Percentiles rank a stretch among this genome's conserved stretches.
phyloP scores from a whole-genome alignment of 1,284 basidiomycete genomes.

The Malassezia pachydermatis region DNA sequence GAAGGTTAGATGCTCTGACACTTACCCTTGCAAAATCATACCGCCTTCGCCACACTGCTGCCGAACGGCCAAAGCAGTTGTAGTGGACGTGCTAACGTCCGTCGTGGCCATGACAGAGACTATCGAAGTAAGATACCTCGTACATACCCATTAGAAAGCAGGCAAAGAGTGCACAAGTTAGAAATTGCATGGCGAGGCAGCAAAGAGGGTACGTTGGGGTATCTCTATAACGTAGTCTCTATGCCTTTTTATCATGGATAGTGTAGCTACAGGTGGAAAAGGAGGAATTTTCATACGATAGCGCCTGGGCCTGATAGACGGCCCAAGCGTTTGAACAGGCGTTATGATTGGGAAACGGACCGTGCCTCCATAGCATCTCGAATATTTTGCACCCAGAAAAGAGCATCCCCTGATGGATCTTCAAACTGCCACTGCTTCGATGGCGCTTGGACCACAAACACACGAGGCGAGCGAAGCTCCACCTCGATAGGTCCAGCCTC shows the following conservation, averaged over 20 bases:
- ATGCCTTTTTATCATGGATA: not conserved
- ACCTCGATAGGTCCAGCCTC: conserved; percentile 7
- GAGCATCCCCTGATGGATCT: conserved; percentile 31
- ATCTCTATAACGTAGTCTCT: not conserved
- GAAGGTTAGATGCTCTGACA: not conserved
- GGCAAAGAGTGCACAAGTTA: too few species aligned
- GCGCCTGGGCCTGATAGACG: not conserved
- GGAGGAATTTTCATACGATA: not conserved
- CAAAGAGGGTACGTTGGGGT: too few species aligned
- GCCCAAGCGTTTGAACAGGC: not conserved
- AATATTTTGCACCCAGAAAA: conserved; percentile 28
- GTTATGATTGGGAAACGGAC: not conserved
- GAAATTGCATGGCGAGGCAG: too few species aligned
- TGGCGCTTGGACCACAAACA: conserved; percentile 17
- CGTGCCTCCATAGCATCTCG: conserved; percentile 19
- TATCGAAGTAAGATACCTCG: too few species aligned
- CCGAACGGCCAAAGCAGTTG: not conserved
- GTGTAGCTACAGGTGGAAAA: not conserved
- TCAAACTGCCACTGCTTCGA: conserved; percentile 28
- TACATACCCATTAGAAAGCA: too few species aligned
- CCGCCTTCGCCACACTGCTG: not conserved
- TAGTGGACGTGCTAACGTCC: not conserved
- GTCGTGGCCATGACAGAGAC: too few species aligned
- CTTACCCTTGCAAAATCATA: conserved; percentile 3
- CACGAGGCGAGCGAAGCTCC: conserved; percentile 3